A percentile compares a stretch with the other conserved stretches of the same genome.
These are phyloP conservation scores for Apiospora kogelbergensis DNA, from an alignment of 2,329 filamentous ascomycete species.

Conservation along the genomic window DNA sequence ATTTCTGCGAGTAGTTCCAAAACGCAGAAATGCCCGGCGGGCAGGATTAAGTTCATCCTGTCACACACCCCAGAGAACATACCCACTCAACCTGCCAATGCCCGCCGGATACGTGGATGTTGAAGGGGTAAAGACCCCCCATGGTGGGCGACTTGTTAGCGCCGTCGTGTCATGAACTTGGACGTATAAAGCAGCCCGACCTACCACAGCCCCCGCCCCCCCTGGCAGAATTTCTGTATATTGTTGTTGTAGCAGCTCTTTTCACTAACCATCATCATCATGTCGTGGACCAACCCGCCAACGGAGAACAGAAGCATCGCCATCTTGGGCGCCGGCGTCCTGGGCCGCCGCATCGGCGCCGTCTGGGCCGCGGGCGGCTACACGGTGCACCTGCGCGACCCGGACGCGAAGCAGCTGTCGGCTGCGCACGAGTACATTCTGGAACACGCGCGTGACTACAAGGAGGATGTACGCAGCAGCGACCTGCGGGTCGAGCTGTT, in stretches of 20 bases:
- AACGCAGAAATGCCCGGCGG: background rate
- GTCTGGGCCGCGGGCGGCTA: slow-evolving; percentile 43
- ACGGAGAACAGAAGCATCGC: slow-evolving; percentile 31
- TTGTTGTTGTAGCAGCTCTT: background rate
- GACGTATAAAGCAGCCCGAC: background rate
- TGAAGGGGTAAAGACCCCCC: background rate
- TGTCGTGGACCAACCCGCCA: slow-evolving; percentile 22
- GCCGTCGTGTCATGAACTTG: background rate
- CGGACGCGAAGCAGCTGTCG: slow-evolving; percentile 33
- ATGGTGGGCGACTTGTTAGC: background rate
- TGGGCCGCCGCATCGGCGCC: slow-evolving; percentile 41
- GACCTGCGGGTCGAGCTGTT: slow-evolving; percentile 6
- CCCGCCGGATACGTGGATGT: background rate
- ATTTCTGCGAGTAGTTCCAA: background rate
- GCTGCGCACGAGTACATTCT: slow-evolving; percentile 40
- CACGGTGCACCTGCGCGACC: slow-evolving; percentile 43
- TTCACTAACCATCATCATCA: slow-evolving; percentile 11
- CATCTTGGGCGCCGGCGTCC: slow-evolving; percentile 41
- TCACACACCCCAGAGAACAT: background rate
- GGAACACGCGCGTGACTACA: slow-evolving; percentile 32
- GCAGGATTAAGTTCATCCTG: background rate
- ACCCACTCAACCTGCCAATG: background rate
- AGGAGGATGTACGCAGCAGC: slow-evolving; percentile 13
- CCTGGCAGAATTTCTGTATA: background rate
- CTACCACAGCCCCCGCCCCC: background rate